Evolutionary conservation across 2,329 filamentous ascomycete species (phyloP), one percentile per base, ranked within the genome.

Genomic region (Trichoderma afroharzianum): DNA sequence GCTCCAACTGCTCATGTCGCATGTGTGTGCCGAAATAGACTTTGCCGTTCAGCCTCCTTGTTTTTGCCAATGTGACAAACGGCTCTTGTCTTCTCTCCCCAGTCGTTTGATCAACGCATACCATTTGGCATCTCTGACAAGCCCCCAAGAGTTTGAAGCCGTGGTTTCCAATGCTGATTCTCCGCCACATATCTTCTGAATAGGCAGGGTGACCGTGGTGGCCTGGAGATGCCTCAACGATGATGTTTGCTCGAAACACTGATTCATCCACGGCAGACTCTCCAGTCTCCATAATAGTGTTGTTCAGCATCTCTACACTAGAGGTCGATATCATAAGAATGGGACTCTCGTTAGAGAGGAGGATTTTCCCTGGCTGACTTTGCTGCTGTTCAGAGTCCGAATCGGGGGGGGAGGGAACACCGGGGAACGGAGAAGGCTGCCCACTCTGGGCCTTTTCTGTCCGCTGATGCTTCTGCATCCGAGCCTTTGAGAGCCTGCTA

Each of bases 51-150:
- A 93, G 90, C 71, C 93, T 88, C 75, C 96, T 88, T 12, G 93
- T 97, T 84, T 97, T 97, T 2, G 93, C 91, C 72, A 99, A 83
- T 1, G 94, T 98, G 4, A 92, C 88, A 78, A 96, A 97, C 0
- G 96, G 96, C 80, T 98, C 96, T 74, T 94, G 90, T 74, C 90
- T 89, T 79, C 90, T 92, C 74, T 90, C 86, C 0, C 90, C 94
- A 14, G 92, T 97, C 61, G 90, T 85, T 80, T 98, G 96, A 77
- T 99, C 91, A 59, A 98, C 89, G 79, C 95, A 98, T 11, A 99
- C 92, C 95, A 99, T 98, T 80, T 97, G 94, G 76, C 96, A 99
- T 72, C 96, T 86, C 72, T 94, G 88, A 77, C 96, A 99, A 3
- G 92, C 88, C 0, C 95, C 95, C 5, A 98, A 82, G 77, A 97